Evolutionary conservation across 805 yeast species (phyloP), one percentile per base, ranked within the genome.

Genomic region (Saturnispora mendoncae): DNA sequence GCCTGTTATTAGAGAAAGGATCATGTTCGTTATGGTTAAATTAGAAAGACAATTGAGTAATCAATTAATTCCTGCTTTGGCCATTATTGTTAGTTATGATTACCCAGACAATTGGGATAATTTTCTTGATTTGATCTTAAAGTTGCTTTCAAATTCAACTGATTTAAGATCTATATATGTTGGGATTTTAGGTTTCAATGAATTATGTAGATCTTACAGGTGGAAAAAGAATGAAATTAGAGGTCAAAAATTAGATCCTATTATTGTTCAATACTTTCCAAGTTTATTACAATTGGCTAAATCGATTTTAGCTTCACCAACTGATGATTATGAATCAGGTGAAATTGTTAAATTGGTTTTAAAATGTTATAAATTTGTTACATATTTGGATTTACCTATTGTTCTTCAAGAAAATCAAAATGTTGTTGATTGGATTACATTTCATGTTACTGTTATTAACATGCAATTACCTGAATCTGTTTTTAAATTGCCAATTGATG

Each of bases 351-450:
- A 82, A 48, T 67, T 84, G 48, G 71, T 86, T 33, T 60, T 88
- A 41, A 92, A 92, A 55, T 68, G 74, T 41, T 87, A 78, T 66
- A 90, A 90, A 58, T 84, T 83, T 58, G 83, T 80, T 33, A 82
- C 94, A 1, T 80, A 78, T 57, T 73, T 71, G 52, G 95, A 87
- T 56, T 63, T 90, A 39, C 97, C 97, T 2, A 66, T 58, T 3
- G 71, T 77, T 2, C 61, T 82, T 55, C 79, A 85, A 66, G 62
- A 66, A 34, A 52, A 66, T 43, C 73, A 78, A 45, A 47, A 64
- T 42, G 57, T 78, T 54, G 58, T 69, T 30, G 66, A 73, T 15
- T 88, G 97, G 94, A 80, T 84, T 2, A 74, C 76, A 40, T 72
- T 92, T 47, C 90, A 86, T 51, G 79, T 84, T 32, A 67, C 70